Conservation (phyloP, 2,329 filamentous ascomycete genomes). For the Colletotrichum trifolii region DNA sequence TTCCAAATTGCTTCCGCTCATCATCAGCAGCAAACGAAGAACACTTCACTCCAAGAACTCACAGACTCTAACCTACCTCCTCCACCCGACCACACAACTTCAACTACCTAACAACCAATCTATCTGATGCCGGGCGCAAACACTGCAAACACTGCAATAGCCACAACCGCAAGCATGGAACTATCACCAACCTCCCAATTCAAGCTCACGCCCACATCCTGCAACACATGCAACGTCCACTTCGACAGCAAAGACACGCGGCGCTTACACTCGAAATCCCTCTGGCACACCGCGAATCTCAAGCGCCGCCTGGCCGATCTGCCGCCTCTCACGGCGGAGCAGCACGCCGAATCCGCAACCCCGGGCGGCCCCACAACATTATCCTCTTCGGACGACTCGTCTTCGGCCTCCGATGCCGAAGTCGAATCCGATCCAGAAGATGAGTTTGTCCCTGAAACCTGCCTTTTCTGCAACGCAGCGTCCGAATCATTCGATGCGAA, state of each 20-base stretch:
- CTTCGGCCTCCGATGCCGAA: conserved; percentile 11
- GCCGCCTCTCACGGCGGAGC: conserved; percentile 21
- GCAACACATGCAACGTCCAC: conserved; percentile 28
- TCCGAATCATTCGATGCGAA: conserved; percentile 49
- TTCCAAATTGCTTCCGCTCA: not conserved
- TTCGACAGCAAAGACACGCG: conserved; percentile 26
- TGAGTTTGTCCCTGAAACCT: conserved; percentile 45
- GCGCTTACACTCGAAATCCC: conserved; percentile 32
- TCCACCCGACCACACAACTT: not conserved
- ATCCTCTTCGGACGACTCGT: conserved; percentile 14
- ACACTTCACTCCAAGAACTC: too few species aligned
- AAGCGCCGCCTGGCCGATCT: conserved; percentile 30
- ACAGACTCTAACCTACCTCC: not conserved
- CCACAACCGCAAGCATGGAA: conserved; percentile 10
- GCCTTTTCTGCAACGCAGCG: conserved; percentile 55
- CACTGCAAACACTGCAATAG: conserved; percentile 1
- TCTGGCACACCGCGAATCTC: conserved; percentile 33
- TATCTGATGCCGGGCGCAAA: conserved; percentile 3
- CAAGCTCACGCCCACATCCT: conserved; percentile 30
- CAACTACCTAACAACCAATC: not conserved
- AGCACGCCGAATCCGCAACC: conserved; percentile 9
- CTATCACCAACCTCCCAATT: conserved; percentile 15
- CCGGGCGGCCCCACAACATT: not conserved
- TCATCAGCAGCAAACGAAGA: too few species aligned
- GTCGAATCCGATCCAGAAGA: not conserved